Evolutionary conservation across 2,329 filamentous ascomycete genomes (phyloP).

Genomic region (Orbilia javanica): DNA sequence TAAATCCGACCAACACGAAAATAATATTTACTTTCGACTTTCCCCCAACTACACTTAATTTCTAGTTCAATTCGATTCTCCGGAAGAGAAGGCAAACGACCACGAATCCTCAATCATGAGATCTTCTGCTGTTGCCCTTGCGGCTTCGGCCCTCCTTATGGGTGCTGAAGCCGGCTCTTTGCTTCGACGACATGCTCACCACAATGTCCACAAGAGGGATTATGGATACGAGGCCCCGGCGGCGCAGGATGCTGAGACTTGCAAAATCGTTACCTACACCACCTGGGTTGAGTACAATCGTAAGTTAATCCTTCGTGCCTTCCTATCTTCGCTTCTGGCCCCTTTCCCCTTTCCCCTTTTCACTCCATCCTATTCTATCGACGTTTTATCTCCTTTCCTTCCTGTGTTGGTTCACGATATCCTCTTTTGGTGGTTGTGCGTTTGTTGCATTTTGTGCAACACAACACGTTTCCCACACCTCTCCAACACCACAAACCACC

Average conservation of each 20-base stretch:
- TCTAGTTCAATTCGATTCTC: conserved; percentile 41
- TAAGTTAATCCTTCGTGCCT: conserved; percentile 34
- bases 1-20: conserved; percentile 51
- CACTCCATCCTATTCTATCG: not conserved
- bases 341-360: not conserved
- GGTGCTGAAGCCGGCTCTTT: conserved; percentile 55
- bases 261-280: conserved; percentile 57
- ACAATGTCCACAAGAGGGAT: conserved; percentile 52
- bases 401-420: not conserved
- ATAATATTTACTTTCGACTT: conserved; percentile 21
- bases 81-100: conserved; percentile 25
- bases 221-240: conserved; percentile 56
- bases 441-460: conserved; percentile 28
- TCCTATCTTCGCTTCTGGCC: not conserved
- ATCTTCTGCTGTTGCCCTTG: conserved; percentile 51
- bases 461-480: conserved; percentile 8
- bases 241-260: conserved; percentile 53
- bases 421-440: not conserved
- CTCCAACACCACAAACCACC: not conserved
- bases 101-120: conserved; percentile 39
- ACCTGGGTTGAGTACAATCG: conserved; percentile 58
- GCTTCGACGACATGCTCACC: conserved; percentile 58
- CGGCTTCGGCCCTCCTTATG: conserved; percentile 56
- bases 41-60: conserved; percentile 37
- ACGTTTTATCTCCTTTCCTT: not conserved